phyloP scores from a whole-genome alignment of 2,329 filamentous ascomycete genomes.

The Phaeosphaeriaceae sp. region DNA sequence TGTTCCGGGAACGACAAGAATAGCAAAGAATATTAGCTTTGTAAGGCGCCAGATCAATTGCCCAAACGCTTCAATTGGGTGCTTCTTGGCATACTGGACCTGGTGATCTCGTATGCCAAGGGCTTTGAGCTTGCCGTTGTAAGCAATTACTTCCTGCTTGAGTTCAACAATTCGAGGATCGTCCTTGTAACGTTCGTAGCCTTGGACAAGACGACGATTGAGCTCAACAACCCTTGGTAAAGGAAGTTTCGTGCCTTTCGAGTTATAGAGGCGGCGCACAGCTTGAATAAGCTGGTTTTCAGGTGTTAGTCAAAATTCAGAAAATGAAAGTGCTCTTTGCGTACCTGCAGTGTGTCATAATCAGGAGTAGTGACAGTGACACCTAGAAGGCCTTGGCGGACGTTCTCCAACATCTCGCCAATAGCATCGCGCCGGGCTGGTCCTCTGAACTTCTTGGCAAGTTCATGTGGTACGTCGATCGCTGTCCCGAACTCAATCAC shows the following conservation, averaged over 20 bases:
- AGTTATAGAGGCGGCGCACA: slow-evolving; percentile 89
- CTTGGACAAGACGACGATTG: slow-evolving; percentile 87
- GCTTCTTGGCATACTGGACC: slow-evolving; percentile 88
- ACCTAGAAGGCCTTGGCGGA: slow-evolving; percentile 82
- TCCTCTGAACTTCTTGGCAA: slow-evolving; percentile 86
- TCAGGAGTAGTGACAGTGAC: slow-evolving; percentile 93
- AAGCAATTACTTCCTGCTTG: slow-evolving; percentile 76
- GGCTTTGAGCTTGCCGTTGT: slow-evolving; percentile 85
- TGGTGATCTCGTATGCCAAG: slow-evolving; percentile 92
- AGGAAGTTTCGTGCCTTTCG: slow-evolving; percentile 90
- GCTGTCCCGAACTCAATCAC: slow-evolving; percentile 94
- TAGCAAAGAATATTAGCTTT: slow-evolving; percentile 77
- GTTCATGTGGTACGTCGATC: slow-evolving; percentile 79
- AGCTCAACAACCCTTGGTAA: slow-evolving; percentile 92
- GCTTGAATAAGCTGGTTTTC: slow-evolving; percentile 78
- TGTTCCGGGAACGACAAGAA: slow-evolving; percentile 84
- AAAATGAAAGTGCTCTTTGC: not conserved
- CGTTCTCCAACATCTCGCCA: slow-evolving; percentile 80
- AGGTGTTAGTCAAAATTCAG: slow-evolving; percentile 35
- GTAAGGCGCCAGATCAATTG: slow-evolving; percentile 79
- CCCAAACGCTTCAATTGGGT: slow-evolving; percentile 74
- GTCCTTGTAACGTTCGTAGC: slow-evolving; percentile 91
- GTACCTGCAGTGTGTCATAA: slow-evolving; percentile 90
- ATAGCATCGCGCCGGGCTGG: slow-evolving; percentile 77
- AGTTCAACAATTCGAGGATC: slow-evolving; percentile 81